phyloP scores from a whole-genome alignment of 208 protist species.

The Trypanosoma mega region DNA sequence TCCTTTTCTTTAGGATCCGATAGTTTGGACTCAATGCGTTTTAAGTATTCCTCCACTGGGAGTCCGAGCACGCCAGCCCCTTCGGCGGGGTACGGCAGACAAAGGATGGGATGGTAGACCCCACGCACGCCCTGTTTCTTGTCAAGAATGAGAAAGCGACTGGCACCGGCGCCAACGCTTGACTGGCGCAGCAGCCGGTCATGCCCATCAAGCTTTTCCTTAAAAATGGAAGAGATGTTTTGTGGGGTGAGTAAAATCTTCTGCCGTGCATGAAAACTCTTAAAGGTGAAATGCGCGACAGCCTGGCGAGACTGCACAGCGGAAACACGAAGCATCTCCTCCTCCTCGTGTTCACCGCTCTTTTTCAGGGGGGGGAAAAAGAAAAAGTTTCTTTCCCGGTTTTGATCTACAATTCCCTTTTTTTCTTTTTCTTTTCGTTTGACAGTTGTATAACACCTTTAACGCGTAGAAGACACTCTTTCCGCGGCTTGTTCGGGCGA shows the following conservation, averaged over 20 bases:
- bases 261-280: conserved; percentile 64
- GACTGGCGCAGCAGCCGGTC: conserved; percentile 81
- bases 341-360: background rate
- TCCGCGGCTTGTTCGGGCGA: no score
- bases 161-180: conserved; percentile 43
- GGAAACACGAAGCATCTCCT: conserved; percentile 15
- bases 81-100: conserved; percentile 63
- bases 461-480: no score
- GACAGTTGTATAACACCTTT: no score
- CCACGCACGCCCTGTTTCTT: conserved; percentile 73
- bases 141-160: conserved; percentile 82
- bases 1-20: background rate
- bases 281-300: conserved; percentile 84
- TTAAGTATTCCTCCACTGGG: conserved; percentile 49
- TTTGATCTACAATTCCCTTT: no score
- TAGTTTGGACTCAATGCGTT: conserved; percentile 16
- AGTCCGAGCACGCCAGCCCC: conserved; percentile 53
- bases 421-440: no score
- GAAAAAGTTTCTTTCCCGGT: no score
- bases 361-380: background rate
- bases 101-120: conserved; percentile 72
- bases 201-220: conserved; percentile 34
- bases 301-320: conserved; percentile 27
- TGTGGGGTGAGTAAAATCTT: conserved; percentile 48
- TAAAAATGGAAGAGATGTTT: conserved; percentile 37